Evolutionary conservation across 371 early-diverging fungal species (phyloP), one percentile per base, ranked within the genome.

Genomic region (Mucor sp.): DNA sequence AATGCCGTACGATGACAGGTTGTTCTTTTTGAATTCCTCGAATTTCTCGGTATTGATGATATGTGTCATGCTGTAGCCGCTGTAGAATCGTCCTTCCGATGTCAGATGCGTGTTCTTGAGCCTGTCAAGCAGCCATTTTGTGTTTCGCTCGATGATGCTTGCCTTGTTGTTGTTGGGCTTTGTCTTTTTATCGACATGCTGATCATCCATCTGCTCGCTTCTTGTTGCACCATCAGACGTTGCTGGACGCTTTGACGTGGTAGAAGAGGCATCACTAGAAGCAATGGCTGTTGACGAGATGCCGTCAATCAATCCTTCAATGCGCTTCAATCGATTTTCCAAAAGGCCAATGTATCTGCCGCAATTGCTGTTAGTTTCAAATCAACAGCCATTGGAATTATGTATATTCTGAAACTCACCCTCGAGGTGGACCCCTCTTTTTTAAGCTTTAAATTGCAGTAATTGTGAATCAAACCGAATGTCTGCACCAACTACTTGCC

Each of bases 391-490:
- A 17, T n/a, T n/a, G 14, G 14, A 6, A 30, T 30, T 30, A 25
- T 9, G n/a, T n/a, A 15, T 7, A 39, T 50, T n/a, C 15, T 8
- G 32, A 21, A 6, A 58, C 23, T 69, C 66, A 73, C 69, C 72
- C 75, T 60, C 57, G 63, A 57, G 62, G 60, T 6, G 72, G 75
- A 14, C 75, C 75, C 43, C 72, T 50, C 37, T 72, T 72, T 41
- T 63, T 73, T 1, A 39, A 30, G 21, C 77, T 35, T 35, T 71
- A 15, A 41, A 14, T 14, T 4, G 14, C 4, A 37, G 14, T 41
- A 41, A 41, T 0, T 41, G 5, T 44, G 21, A 25, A 30, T 41
- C 15, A 23, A 14, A 35, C 23, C 32, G 37, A 25, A 48, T 6
- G 14, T 21, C 5, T 53, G 12, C 32, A 47, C n/a, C 12, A 37